phyloP scores from a whole-genome alignment of 2,329 filamentous ascomycete species.

The Diaporthe helianthi region DNA sequence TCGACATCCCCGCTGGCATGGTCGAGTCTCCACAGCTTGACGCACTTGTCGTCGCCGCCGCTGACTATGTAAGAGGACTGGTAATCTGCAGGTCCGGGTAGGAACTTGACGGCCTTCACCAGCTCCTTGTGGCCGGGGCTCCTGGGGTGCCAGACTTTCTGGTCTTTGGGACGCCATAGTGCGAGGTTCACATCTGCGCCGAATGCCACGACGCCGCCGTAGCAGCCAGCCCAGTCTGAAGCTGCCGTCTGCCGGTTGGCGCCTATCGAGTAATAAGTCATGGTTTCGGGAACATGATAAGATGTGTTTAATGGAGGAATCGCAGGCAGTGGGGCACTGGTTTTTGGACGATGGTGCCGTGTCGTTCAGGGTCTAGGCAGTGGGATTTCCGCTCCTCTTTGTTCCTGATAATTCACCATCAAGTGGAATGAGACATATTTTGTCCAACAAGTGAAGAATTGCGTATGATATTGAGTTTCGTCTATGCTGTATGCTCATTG shows the following conservation, averaged over 20 bases:
- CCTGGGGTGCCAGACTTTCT: constrained; percentile 15
- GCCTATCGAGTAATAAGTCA: constrained; percentile 73
- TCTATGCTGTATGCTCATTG: not conserved
- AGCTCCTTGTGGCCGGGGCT: constrained; percentile 72
- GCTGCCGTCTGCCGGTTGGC: constrained; percentile 90
- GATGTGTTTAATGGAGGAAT: not conserved
- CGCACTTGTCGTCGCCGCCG: constrained; percentile 80
- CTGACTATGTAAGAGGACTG: constrained; percentile 69
- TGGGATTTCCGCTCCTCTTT: not conserved
- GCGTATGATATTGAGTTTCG: not conserved
- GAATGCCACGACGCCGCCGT: constrained; percentile 77
- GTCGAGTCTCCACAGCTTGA: constrained; percentile 72
- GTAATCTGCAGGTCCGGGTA: constrained; percentile 58
- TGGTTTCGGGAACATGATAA: constrained; percentile 29
- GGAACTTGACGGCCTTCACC: constrained; percentile 85
- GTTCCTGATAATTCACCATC: not conserved
- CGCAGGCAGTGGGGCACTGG: constrained; percentile 9
- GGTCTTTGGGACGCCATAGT: constrained; percentile 72
- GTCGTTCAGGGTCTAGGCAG: not conserved
- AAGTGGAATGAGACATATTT: no score
- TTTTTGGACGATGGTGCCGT: not conserved
- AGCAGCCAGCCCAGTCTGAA: constrained; percentile 79
- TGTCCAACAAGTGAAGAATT: accelerated
- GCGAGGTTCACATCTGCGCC: constrained; percentile 90
- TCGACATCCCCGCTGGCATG: constrained; percentile 43